Percentiles rank a stretch among this genome's conserved stretches.
Evolutionary conservation across 2,329 filamentous ascomycete species (phyloP).

Genomic region (Diaporthe ilicicola): DNA sequence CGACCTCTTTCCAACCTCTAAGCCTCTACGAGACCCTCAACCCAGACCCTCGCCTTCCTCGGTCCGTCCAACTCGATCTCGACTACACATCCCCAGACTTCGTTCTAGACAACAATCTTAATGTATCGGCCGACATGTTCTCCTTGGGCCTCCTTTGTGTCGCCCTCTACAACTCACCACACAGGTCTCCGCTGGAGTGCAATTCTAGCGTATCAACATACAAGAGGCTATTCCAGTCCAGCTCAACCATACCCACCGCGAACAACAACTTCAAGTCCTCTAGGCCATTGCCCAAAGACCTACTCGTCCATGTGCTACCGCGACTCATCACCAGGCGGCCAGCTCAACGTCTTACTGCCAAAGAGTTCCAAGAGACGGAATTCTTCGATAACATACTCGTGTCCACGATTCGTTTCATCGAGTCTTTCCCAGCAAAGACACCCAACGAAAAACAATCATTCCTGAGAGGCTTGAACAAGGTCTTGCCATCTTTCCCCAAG

Average conservation of each 20-base stretch:
- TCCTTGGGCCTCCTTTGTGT: constrained; percentile 89
- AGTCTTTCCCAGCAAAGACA: constrained; percentile 90
- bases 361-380: constrained; percentile 91
- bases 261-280: constrained; percentile 87
- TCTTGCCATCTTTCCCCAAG: constrained; percentile 90
- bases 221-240: constrained; percentile 82
- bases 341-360: constrained; percentile 85
- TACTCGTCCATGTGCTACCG: constrained; percentile 79
- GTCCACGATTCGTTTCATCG: constrained; percentile 94
- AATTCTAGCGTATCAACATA: constrained; percentile 85
- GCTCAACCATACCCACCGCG: constrained; percentile 79
- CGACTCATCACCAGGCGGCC: constrained; percentile 87
- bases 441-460: constrained; percentile 91
- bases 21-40: constrained; percentile 85
- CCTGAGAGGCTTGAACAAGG: constrained; percentile 85
- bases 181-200: constrained; percentile 83
- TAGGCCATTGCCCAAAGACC: constrained; percentile 79
- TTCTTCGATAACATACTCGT: constrained; percentile 98
- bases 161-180: constrained; percentile 93
- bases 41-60: constrained; percentile 83
- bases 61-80: constrained; percentile 84
- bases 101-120: constrained; percentile 88
- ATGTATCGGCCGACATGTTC: constrained; percentile 88
- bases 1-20: constrained; percentile 80
- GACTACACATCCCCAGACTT: constrained; percentile 97